A percentile compares a stretch with the other conserved stretches of the same genome.
Conservation (phyloP, 345 rosid genomes). For the Salix koriyanagi region DNA sequence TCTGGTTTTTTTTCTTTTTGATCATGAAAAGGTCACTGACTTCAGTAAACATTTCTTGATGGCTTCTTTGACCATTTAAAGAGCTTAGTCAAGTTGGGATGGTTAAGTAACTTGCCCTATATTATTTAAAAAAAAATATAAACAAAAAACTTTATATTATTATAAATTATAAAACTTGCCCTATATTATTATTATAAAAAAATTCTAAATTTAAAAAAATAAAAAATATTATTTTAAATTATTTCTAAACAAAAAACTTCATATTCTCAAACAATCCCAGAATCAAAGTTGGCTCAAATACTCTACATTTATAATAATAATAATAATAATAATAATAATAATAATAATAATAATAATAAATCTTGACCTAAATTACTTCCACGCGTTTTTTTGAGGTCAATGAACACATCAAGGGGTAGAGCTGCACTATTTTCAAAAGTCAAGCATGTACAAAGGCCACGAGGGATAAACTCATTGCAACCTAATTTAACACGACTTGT, state of each 20-base stretch:
- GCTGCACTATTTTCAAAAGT: neutral
- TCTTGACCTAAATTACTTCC: neutral
- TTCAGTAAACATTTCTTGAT: neutral
- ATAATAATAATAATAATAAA: too few species aligned
- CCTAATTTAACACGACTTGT: neutral
- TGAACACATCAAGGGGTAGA: slow-evolving; percentile 3
- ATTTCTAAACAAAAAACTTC: too few species aligned
- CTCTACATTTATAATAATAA: too few species aligned
- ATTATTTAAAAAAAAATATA: too few species aligned
- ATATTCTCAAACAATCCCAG: too few species aligned
- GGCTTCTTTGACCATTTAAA: neutral
- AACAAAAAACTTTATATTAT: too few species aligned
- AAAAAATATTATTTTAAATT: too few species aligned
- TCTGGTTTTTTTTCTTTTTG: neutral
- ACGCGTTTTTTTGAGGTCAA: slow-evolving; percentile 11
- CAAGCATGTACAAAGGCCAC: neutral
- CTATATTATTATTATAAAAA: neutral
- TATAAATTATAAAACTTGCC: slow-evolving; percentile 12
- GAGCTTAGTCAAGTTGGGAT: slow-evolving; percentile 2
- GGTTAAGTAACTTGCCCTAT: slow-evolving; percentile 31
- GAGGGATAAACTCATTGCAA: neutral
- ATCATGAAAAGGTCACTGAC: neutral
- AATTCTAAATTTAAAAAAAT: too few species aligned
- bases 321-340: too few species aligned
- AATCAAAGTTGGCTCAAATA: too few species aligned